Percentiles rank a stretch among this genome's conserved stretches.
Evolutionary conservation across 2,329 filamentous ascomycete genomes (phyloP).

Genomic region (Pestalotiopsis fici): DNA sequence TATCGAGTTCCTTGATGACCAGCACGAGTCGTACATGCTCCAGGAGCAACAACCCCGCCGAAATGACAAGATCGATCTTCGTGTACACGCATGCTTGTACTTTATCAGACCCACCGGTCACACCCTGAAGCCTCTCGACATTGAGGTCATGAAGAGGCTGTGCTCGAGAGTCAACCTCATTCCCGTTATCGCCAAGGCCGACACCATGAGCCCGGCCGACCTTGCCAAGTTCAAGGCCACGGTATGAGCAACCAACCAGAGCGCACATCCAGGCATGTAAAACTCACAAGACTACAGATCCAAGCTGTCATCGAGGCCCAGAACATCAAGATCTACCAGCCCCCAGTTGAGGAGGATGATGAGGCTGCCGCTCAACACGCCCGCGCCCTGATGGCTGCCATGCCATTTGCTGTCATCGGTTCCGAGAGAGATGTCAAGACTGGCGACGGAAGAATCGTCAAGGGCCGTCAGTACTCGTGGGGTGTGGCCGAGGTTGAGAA

Average conservation of each 20-base stretch:
- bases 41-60: conserved; percentile 99
- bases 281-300: conserved; percentile 58
- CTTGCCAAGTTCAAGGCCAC: conserved; percentile 93
- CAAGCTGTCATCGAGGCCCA: conserved; percentile 95
- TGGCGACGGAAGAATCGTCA: conserved; percentile 91
- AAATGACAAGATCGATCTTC: conserved; percentile 98
- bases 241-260: conserved; percentile 57
- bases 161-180: conserved; percentile 98
- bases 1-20: conserved; percentile 99
- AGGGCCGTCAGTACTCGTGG: conserved; percentile 99
- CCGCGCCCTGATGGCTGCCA: conserved; percentile 89
- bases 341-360: conserved; percentile 96
- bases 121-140: conserved; percentile 97
- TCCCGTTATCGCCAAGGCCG: conserved; percentile 96
- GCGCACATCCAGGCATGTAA: conserved; percentile 21
- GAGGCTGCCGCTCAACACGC: conserved; percentile 95
- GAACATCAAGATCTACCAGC: conserved; percentile 99
- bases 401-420: conserved; percentile 98
- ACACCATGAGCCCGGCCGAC: conserved; percentile 92
- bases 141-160: conserved; percentile 99
- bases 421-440: conserved; percentile 99
- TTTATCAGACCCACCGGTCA: conserved; percentile 99
- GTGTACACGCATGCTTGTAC: conserved; percentile 97
- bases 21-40: conserved; percentile 99
- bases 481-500: conserved; percentile 99